Conservation (phyloP, 768 basidiomycete species). For the Lepiota subincarnata region DNA sequence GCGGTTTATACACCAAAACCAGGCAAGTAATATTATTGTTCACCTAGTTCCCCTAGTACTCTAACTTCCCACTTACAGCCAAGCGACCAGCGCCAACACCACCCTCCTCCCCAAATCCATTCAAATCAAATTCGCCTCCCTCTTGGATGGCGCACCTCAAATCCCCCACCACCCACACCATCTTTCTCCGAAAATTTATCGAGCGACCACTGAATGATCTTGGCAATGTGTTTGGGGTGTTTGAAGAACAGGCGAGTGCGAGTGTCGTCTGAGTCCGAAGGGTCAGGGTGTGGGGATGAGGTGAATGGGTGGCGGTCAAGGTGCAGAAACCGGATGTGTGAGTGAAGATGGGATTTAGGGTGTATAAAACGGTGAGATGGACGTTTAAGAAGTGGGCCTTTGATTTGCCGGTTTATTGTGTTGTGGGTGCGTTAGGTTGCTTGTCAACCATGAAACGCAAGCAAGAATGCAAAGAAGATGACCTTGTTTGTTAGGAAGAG, state of each 20-base stretch:
- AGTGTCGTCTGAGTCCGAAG: constrained; percentile 91
- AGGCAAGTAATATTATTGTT: constrained; percentile 31
- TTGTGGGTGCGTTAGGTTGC: constrained; percentile 45
- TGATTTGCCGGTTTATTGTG: constrained; percentile 79
- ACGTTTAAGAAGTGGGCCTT: constrained; percentile 77
- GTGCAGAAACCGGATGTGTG: constrained; percentile 87
- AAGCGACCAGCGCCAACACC: constrained; percentile 82
- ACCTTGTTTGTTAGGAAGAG: constrained; percentile 57
- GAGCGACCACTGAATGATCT: constrained; percentile 62
- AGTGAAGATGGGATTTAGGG: constrained; percentile 78
- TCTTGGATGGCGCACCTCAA: constrained; percentile 89
- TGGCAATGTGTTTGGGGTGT: constrained; percentile 71
- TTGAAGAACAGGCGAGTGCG: constrained; percentile 79
- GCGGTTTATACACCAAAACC: constrained; percentile 84
- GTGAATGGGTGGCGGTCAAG: constrained; percentile 86
- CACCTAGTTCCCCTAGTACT: background rate
- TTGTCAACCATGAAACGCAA: too few species aligned
- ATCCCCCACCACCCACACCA: constrained; percentile 69
- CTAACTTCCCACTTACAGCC: constrained; percentile 33
- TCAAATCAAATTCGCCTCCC: constrained; percentile 72
- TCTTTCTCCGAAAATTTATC: constrained; percentile 61
- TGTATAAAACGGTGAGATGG: constrained; percentile 73
- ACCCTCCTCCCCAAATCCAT: constrained; percentile 80
- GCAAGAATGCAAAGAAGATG: constrained; percentile 66
- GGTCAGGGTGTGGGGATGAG: constrained; percentile 50